A percentile compares a stretch with the other conserved stretches of the same genome.
Conservation (phyloP, 2,329 filamentous ascomycete genomes). For the Fusarium sulawesiense region DNA sequence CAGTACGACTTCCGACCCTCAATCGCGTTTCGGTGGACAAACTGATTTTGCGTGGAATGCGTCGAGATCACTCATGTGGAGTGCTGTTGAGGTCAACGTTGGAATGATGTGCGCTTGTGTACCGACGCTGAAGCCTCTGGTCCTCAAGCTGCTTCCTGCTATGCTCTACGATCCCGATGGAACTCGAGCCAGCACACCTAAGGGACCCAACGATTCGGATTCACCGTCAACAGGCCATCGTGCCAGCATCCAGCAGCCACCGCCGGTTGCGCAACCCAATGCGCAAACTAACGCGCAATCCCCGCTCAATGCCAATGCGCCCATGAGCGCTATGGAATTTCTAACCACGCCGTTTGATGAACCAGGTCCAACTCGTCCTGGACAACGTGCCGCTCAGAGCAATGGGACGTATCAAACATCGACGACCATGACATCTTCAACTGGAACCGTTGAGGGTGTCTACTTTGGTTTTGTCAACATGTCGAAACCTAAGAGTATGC, state of each 20-base stretch:
- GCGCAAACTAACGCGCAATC: conserved; percentile 27
- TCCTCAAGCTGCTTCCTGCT: conserved; percentile 70
- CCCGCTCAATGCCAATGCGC: conserved; percentile 44
- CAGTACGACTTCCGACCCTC: conserved; percentile 50
- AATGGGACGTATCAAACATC: conserved; percentile 29
- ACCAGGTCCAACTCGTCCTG: conserved; percentile 17
- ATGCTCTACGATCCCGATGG: conserved; percentile 66
- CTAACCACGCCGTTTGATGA: conserved; percentile 57
- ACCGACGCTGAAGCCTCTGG: conserved; percentile 89
- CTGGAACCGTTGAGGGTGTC: conserved; percentile 54
- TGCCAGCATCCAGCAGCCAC: conserved; percentile 41
- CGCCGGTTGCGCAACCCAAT: conserved; percentile 36
- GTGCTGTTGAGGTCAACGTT: conserved; percentile 88
- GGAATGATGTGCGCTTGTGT: conserved; percentile 92
- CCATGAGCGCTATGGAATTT: conserved; percentile 58
- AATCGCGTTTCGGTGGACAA: conserved; percentile 63
- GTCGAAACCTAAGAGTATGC: conserved; percentile 75
- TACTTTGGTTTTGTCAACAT: conserved; percentile 86
- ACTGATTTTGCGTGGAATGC: conserved; percentile 77
- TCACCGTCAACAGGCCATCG: conserved; percentile 42
- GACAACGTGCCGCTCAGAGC: conserved; percentile 19
- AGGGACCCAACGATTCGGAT: conserved; percentile 49
- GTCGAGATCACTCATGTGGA: conserved; percentile 92
- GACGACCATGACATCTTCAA: conserved; percentile 53
- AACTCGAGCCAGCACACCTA: conserved; percentile 49